Percentiles rank a stretch among this genome's conserved stretches.
These are phyloP conservation scores for Exsudoporus frostii DNA, from an alignment of 768 basidiomycete species.

Conservation along the genomic window DNA sequence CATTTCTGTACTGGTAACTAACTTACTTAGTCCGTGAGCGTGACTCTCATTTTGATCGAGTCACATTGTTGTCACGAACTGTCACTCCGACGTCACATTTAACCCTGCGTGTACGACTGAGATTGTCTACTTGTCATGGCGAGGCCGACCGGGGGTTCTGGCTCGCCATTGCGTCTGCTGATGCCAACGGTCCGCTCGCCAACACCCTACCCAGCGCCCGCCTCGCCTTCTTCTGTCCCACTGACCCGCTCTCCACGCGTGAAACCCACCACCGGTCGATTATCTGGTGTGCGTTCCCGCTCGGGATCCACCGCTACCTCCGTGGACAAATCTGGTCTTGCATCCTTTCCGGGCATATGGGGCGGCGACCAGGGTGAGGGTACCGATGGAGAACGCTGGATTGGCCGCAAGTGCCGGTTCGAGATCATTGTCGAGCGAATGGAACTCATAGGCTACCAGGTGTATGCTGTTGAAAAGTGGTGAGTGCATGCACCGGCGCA, in stretches of 20 bases:
- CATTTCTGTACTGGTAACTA: not conserved
- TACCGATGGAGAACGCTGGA: constrained; percentile 38
- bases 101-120: not conserved
- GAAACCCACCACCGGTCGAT: constrained; percentile 24
- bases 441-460: constrained; percentile 59
- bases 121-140: constrained; percentile 13
- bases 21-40: no score
- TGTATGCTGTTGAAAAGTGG: constrained; percentile 90
- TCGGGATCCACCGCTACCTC: constrained; percentile 30
- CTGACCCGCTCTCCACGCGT: constrained; percentile 24
- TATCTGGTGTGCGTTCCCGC: constrained; percentile 31
- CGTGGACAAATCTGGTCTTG: constrained; percentile 12
- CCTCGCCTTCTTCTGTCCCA: constrained; percentile 12
- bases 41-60: constrained; percentile 2
- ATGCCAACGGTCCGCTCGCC: constrained; percentile 36
- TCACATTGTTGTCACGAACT: constrained; percentile 12
- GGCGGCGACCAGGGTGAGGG: constrained; percentile 10
- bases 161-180: constrained; percentile 20
- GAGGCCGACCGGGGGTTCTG: constrained; percentile 6
- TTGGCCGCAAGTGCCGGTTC: constrained; percentile 45
- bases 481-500: constrained; percentile 26
- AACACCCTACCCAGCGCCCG: not conserved
- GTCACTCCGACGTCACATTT: constrained; percentile 13
- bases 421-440: constrained; percentile 47
- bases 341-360: constrained; percentile 3